phyloP scores from a whole-genome alignment of 139 green algal species.

The Asterochloris sp. region DNA sequence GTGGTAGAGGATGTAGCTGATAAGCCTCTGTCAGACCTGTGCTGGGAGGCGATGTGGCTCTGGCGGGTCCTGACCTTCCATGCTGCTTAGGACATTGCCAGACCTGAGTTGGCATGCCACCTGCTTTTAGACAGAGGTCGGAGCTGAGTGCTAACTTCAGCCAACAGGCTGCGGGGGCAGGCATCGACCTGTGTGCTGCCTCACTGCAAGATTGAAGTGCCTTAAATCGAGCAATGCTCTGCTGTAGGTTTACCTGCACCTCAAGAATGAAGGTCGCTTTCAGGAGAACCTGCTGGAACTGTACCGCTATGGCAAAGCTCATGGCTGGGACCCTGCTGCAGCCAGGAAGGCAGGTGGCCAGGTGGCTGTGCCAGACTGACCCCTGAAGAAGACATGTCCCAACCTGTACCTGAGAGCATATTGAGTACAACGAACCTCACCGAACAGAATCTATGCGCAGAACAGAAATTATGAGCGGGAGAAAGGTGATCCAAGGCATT shows the following conservation, averaged over 20 bases:
- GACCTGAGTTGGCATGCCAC: neutral
- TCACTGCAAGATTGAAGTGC: neutral
- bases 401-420: no score
- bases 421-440: no score
- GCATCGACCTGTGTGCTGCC: neutral
- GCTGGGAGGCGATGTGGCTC: neutral
- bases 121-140: neutral
- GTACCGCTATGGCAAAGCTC: slow-evolving; percentile 78
- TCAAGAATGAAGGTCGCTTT: slow-evolving; percentile 55
- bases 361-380: no score
- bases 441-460: no score
- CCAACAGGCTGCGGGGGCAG: neutral
- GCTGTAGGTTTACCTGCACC: slow-evolving; percentile 60
- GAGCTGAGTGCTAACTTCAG: neutral
- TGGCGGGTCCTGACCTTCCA: neutral
- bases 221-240: neutral
- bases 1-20: neutral
- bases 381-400: no score
- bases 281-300: slow-evolving; percentile 65
- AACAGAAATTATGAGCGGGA: no score
- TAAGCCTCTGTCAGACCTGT: neutral
- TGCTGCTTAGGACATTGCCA: neutral
- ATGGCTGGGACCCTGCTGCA: slow-evolving; percentile 58
- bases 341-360: no score
- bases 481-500: no score